A percentile compares a stretch with the other conserved stretches of the same genome.
These are phyloP conservation scores for Pseudocercospora musae DNA, from an alignment of 2,329 filamentous ascomycete species.

Conservation along the genomic window DNA sequence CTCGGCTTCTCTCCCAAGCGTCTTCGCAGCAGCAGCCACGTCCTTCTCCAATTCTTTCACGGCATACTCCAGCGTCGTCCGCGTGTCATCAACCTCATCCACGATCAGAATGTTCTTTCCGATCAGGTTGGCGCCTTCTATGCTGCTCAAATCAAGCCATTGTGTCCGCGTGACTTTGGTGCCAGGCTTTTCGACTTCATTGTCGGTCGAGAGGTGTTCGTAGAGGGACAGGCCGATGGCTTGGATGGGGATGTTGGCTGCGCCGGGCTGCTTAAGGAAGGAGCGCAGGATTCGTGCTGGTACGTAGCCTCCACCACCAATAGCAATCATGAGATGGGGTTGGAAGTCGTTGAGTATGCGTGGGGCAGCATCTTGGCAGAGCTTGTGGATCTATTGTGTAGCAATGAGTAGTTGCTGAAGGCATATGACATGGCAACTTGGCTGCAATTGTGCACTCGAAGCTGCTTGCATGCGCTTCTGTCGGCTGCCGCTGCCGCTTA, in stretches of 20 bases:
- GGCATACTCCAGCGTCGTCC: constrained; percentile 90
- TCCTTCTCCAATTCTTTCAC: constrained; percentile 94
- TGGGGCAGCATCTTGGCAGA: constrained; percentile 83
- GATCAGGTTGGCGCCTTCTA: constrained; percentile 84
- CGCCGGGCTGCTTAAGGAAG: constrained; percentile 85
- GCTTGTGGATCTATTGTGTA: constrained; percentile 76
- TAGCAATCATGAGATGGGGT: constrained; percentile 96
- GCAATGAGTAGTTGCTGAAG: background rate
- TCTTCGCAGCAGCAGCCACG: constrained; percentile 75
- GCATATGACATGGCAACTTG: background rate
- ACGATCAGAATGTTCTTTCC: constrained; percentile 91
- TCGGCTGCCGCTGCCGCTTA: constrained; percentile 5
- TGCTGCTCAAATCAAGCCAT: constrained; percentile 87
- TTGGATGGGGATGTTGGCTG: constrained; percentile 96
- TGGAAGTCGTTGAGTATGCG: constrained; percentile 80
- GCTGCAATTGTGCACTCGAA: background rate
- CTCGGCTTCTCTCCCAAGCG: constrained; percentile 54
- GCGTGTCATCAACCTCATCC: constrained; percentile 92
- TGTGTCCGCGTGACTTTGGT: constrained; percentile 96
- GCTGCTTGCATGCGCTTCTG: background rate
- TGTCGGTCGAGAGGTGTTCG: constrained; percentile 66
- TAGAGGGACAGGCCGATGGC: constrained; percentile 97
- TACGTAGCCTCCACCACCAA: constrained; percentile 95
- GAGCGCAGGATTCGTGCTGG: constrained; percentile 96
- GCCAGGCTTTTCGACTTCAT: constrained; percentile 68